Conservation (phyloP, 352 stramenopile species). For the Plasmopara muralis region DNA sequence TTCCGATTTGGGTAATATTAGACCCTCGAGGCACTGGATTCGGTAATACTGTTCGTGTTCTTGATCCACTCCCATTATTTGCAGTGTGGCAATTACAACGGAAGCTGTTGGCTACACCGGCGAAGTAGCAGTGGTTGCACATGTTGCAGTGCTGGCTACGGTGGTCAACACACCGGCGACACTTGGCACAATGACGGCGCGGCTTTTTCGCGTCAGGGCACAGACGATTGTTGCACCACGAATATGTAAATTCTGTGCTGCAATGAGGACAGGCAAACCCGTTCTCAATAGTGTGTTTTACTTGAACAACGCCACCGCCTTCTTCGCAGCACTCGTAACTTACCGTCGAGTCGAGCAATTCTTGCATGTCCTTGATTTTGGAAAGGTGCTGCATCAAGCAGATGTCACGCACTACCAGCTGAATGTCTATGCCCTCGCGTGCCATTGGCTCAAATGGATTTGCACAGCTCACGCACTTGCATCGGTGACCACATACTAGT, state of each 20-base stretch:
- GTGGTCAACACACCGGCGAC: slow-evolving; percentile 67
- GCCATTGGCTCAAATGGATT: slow-evolving; percentile 79
- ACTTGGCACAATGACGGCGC: slow-evolving; percentile 74
- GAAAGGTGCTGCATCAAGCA: slow-evolving; percentile 81
- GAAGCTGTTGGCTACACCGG: slow-evolving; percentile 78
- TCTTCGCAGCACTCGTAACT: slow-evolving; percentile 57
- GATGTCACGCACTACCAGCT: slow-evolving; percentile 57
- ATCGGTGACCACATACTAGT: slow-evolving; percentile 68
- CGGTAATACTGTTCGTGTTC: slow-evolving; percentile 43
- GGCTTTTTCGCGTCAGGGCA: slow-evolving; percentile 74
- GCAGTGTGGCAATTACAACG: slow-evolving; percentile 61
- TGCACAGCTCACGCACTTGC: slow-evolving; percentile 70
- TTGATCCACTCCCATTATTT: slow-evolving; percentile 27
- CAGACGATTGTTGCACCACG: slow-evolving; percentile 72
- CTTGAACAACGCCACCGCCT: slow-evolving; percentile 42
- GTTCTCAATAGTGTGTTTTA: slow-evolving; percentile 57
- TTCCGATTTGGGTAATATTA: slow-evolving; percentile 7
- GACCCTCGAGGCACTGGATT: slow-evolving; percentile 25
- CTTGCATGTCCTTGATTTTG: slow-evolving; percentile 80
- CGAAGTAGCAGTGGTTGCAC: slow-evolving; percentile 83
- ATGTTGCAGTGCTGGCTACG: slow-evolving; percentile 77
- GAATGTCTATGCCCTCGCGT: slow-evolving; percentile 56
- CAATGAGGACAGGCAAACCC: slow-evolving; percentile 59
- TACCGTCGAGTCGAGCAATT: slow-evolving; percentile 66
- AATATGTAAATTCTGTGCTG: slow-evolving; percentile 61